Conservation (phyloP, 768 basidiomycete genomes). For the Rossbeevera mucosa region DNA sequence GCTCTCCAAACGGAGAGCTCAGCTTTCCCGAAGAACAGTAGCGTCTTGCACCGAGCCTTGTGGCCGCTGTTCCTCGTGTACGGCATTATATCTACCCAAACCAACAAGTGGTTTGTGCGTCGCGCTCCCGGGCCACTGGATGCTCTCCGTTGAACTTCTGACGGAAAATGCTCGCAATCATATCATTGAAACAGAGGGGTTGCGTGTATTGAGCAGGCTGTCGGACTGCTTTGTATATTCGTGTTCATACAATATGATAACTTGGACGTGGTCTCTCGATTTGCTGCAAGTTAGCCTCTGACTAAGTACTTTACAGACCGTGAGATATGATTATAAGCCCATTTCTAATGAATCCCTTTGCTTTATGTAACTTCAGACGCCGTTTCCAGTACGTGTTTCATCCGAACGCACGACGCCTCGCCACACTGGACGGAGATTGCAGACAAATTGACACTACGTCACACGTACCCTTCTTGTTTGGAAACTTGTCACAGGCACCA, state of each 20-base stretch:
- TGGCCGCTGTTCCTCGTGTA: conserved; percentile 24
- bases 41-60: conserved; percentile 7
- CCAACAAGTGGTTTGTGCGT: background rate
- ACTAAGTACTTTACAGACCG: no score
- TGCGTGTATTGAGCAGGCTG: background rate
- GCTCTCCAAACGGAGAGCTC: conserved; percentile 38
- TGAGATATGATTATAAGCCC: no score
- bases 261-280: background rate
- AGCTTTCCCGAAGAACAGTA: conserved; percentile 10
- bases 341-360: background rate
- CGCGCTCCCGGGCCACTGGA: background rate
- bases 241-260: background rate
- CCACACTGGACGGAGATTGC: background rate
- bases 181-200: background rate
- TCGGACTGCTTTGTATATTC: background rate
- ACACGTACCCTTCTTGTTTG: background rate
- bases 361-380: background rate
- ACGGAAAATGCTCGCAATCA: background rate
- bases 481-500: background rate
- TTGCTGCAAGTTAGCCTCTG: no score
- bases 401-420: background rate
- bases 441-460: background rate
- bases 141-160: background rate
- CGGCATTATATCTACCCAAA: background rate
- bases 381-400: background rate